Conservation (phyloP, 2,329 filamentous ascomycete genomes). For the Hypoxylon sp. region DNA sequence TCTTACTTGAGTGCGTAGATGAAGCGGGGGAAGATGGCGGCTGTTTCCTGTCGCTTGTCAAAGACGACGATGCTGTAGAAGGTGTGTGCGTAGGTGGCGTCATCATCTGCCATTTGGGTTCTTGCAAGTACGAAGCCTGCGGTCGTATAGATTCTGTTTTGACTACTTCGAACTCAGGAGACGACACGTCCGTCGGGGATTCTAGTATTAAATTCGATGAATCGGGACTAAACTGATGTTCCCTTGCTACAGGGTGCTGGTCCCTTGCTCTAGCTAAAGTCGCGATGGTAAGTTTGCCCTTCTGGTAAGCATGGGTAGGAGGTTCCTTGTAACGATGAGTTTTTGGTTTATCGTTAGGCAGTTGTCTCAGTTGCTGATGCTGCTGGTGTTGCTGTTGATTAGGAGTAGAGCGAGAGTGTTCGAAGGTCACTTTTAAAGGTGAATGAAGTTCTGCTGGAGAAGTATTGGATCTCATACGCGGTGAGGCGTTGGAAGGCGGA, state of each 20-base stretch:
- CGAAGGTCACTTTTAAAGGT: constrained; percentile 58
- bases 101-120: constrained; percentile 66
- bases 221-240: constrained; percentile 54
- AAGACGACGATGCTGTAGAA: constrained; percentile 50
- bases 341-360: constrained; percentile 24
- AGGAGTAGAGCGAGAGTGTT: constrained; percentile 38
- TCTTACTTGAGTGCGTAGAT: constrained; percentile 55
- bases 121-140: constrained; percentile 52
- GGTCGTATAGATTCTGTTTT: constrained; percentile 54
- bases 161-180: constrained; percentile 48
- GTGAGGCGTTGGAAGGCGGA: constrained; percentile 54
- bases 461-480: constrained; percentile 67
- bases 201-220: constrained; percentile 59
- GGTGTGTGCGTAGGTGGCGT: constrained; percentile 57
- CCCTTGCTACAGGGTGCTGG: constrained; percentile 33
- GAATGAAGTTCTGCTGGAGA: constrained; percentile 66
- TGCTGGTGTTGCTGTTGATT: constrained; percentile 42
- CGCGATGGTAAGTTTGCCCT: constrained; percentile 48
- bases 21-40: constrained; percentile 54
- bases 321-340: constrained; percentile 34
- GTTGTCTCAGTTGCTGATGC: neutral
- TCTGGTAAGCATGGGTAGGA: constrained; percentile 42
- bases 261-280: constrained; percentile 44
- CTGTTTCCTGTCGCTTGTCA: constrained; percentile 52
- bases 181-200: constrained; percentile 57